Evolutionary conservation across 345 rosid genomes (phyloP).

Genomic region (Acer yangbiense): DNA sequence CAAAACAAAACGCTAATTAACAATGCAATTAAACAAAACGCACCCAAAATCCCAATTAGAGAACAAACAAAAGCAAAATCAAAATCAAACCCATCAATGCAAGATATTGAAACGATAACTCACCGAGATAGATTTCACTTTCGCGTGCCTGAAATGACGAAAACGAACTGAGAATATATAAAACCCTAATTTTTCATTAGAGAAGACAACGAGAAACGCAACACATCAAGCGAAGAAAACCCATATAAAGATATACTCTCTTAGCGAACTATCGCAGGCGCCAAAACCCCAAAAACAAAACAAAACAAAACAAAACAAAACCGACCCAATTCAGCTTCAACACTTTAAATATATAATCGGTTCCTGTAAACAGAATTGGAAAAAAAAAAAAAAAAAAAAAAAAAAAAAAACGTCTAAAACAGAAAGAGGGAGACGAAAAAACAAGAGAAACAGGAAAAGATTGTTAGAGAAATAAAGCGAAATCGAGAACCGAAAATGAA

Average conservation of each 20-base stretch:
- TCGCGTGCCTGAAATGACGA: conserved; percentile 12
- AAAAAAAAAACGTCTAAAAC: conserved; percentile 12
- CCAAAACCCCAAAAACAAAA: background rate
- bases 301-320: background rate
- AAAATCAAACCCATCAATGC: conserved; percentile 6
- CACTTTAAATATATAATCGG: background rate
- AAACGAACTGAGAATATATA: conserved; percentile 5
- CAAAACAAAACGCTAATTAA: background rate
- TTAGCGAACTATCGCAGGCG: background rate
- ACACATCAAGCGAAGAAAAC: background rate
- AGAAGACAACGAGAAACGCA: conserved; percentile 14
- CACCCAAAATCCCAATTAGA: too few species aligned
- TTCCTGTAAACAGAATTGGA: conserved; percentile 36
- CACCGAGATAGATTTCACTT: conserved; percentile 25
- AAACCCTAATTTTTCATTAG: conserved; percentile 54
- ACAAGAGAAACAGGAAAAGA: background rate
- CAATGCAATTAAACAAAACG: conserved; percentile 1
- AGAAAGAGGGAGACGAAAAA: conserved; percentile 19
- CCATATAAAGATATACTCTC: conserved; percentile 8
- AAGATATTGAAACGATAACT: conserved; percentile 14
- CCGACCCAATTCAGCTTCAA: background rate
- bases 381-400: background rate
- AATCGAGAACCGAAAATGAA: background rate
- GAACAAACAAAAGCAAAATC: background rate
- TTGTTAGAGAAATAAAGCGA: background rate